A percentile compares a stretch with the other conserved stretches of the same genome.
These are phyloP conservation scores for Podosphaera aphanis DNA, from an alignment of 2,329 filamentous ascomycete species.

Conservation along the genomic window DNA sequence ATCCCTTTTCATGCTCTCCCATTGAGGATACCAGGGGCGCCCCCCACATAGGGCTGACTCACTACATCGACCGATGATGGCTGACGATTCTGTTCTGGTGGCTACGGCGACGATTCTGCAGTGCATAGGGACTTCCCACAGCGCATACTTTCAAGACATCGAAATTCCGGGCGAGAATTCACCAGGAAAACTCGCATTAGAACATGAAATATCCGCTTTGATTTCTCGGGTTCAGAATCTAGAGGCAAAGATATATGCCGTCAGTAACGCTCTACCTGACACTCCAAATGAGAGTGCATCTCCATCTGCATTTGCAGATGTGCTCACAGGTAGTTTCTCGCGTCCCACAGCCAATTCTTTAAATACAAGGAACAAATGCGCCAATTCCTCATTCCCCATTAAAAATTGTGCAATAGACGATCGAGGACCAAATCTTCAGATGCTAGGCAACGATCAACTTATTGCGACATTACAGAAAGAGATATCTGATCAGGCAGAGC, in stretches of 20 bases:
- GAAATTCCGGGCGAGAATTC: conserved; percentile 56
- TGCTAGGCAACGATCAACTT: conserved; percentile 58
- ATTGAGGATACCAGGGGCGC: not conserved
- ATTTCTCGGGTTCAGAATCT: conserved; percentile 57
- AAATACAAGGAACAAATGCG: conserved; percentile 20
- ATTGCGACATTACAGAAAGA: conserved; percentile 72
- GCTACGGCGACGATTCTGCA: conserved; percentile 30
- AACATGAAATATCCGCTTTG: conserved; percentile 62
- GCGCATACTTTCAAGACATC: conserved; percentile 19
- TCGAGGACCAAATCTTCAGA: conserved; percentile 13
- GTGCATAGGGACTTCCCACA: conserved; percentile 21
- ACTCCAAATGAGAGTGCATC: conserved; percentile 56
- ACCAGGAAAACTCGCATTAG: conserved; percentile 52
- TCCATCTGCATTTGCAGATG: conserved; percentile 39
- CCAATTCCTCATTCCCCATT: conserved; percentile 13
- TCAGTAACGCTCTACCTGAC: conserved; percentile 42
- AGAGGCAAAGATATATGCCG: conserved; percentile 48
- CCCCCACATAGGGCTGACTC: conserved; percentile 6
- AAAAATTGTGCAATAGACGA: conserved; percentile 9
- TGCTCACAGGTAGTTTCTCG: conserved; percentile 17
- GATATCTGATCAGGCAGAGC: conserved; percentile 78
- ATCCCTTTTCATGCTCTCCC: not conserved
- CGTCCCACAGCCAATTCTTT: conserved; percentile 16
- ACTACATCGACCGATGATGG: conserved; percentile 12
- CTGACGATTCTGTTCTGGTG: conserved; percentile 29